Evolutionary conservation across 306 rosid genomes (phyloP).

Genomic region (Cucumis hystrix): DNA sequence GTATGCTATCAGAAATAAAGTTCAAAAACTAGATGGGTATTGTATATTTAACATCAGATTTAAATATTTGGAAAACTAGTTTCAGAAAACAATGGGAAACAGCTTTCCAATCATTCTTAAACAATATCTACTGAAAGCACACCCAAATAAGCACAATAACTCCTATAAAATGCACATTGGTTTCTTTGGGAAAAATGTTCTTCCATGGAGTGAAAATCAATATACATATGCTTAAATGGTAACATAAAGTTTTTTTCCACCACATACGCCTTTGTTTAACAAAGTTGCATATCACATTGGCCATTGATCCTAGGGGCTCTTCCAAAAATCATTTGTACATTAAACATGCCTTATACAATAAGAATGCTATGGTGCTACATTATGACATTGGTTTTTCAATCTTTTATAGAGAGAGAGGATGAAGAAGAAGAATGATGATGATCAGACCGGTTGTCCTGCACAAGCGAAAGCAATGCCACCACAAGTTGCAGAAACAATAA

Average conservation of each 20-base stretch:
- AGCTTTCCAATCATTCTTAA: too few species aligned
- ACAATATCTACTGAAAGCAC: neutral
- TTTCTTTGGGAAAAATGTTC: neutral
- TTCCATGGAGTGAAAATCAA: neutral
- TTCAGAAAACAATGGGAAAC: neutral
- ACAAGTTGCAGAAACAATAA: slow-evolving; percentile 95
- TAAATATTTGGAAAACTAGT: neutral
- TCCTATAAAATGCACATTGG: neutral
- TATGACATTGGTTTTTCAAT: neutral
- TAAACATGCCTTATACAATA: neutral
- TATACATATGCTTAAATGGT: neutral
- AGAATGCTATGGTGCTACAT: neutral
- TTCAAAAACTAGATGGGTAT: neutral
- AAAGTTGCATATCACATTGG: neutral
- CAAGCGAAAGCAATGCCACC: slow-evolving; percentile 98
- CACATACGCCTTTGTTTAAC: neutral
- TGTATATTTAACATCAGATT: neutral
- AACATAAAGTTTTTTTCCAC: neutral
- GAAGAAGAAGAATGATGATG: slow-evolving; percentile 8
- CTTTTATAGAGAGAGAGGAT: neutral
- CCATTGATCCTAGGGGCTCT: neutral
- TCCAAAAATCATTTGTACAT: neutral
- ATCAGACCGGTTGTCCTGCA: slow-evolving; percentile 94
- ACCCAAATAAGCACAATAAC: neutral
- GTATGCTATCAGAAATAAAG: neutral